Base-by-base conservation (phyloP, 1,139 yeast genomes). In the Pneumocystis sp. region DNA sequence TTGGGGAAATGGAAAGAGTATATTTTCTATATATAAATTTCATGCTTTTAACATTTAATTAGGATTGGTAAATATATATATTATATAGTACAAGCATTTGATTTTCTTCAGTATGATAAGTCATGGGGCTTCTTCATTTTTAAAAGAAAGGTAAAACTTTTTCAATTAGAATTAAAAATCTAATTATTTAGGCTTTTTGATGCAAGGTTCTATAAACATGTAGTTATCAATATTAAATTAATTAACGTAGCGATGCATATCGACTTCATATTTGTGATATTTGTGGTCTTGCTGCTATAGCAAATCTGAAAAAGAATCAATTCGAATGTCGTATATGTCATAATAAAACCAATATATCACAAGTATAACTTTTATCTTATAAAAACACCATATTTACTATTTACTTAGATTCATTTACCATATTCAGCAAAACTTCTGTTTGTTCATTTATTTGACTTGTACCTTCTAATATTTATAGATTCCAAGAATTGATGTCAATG, bases 1-100 rank as follows among this genome's bases (percentile, higher is more conserved):
- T 93, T 83, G 99, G 99, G 75, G 99, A 93, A 79, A 93, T 93
- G 99, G 99, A 93, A 79, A 89, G 98, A 81, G 98, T 95, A 81
- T 93, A 98, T 50, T 50, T 44, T 50, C 34, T 50, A 25, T 50
- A 50, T 25, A 50, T 25, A 50, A 50, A 50, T 21, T 5, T 31
- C 34, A 31, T 3, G 34, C n/a, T 31, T 50, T 50, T 50, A 50
- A 50, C 57, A 50, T 50, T 40, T 50, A 10, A 10, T 50, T 29
- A 50, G 57, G 57, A 50, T 12, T 50, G 57, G 57, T 50, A 50
- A 50, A 50, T 25, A 50, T 10, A 17, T 7, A 25, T 50, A 50
- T 3, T 50, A 50, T 50, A 25, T 6, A 50, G 25, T 50, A 25
- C 34, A 50, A 50, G 25, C 21, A 12, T 50, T 50, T 50, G 15